These are phyloP conservation scores for Pinguiococcus pyrenoidosus DNA, from an alignment of 108 stramenopile genomes.

Conservation along the genomic window DNA sequence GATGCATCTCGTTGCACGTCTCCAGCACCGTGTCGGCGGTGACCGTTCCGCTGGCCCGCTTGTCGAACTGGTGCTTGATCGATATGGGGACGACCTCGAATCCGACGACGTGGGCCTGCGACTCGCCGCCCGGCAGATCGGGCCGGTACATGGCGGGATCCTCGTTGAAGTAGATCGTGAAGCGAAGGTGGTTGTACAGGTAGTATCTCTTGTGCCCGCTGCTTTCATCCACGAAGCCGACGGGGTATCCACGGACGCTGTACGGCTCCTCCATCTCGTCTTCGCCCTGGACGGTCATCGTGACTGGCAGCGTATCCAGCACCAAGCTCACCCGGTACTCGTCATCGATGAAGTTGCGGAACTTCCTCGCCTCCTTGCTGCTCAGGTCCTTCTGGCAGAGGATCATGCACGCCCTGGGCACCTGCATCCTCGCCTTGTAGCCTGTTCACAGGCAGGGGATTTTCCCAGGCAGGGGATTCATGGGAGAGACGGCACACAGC, in stretches of 20 bases:
- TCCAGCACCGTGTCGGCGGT: no score
- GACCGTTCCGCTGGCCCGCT: no score
- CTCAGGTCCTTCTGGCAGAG: conserved; percentile 4
- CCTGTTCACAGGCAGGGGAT: conserved; percentile 4
- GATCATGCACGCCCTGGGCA: background rate
- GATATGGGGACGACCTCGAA: conserved; percentile 70
- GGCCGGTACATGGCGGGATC: no score
- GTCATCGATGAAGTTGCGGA: conserved; percentile 72
- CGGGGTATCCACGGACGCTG: conserved; percentile 61
- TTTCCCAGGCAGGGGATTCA: no score
- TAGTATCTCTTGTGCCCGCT: conserved; percentile 12
- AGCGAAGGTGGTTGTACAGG: conserved; percentile 31
- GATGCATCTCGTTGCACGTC: background rate
- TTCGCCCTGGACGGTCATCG: conserved; percentile 45
- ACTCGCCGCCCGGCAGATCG: no score
- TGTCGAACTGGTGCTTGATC: conserved; percentile 51
- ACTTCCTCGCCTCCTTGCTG: conserved; percentile 14
- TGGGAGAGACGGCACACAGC: no score
- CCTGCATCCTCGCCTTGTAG: conserved; percentile 14
- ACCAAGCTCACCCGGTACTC: conserved; percentile 96
- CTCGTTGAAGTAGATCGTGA: conserved; percentile 50
- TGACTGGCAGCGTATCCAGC: conserved; percentile 86
- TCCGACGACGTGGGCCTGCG: conserved; percentile 69
- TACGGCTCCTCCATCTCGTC: no score
- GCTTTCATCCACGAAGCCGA: conserved; percentile 45